These are phyloP conservation scores for Psilocybe sp. DNA, from an alignment of 768 basidiomycete species.

Conservation along the genomic window DNA sequence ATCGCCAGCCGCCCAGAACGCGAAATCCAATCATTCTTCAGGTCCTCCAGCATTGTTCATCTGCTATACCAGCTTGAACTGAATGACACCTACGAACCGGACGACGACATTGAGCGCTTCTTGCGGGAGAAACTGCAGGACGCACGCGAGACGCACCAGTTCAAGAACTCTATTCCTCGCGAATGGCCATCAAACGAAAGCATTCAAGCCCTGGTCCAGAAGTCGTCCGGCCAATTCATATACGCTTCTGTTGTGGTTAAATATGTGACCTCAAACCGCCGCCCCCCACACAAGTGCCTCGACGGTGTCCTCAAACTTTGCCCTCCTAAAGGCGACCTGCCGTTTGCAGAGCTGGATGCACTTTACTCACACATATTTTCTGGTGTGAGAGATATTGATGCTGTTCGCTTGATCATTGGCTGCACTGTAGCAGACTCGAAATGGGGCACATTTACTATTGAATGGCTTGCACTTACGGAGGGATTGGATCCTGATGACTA, in stretches of 20 bases:
- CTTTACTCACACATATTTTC: slow-evolving; percentile 9
- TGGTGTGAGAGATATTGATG: slow-evolving; percentile 1
- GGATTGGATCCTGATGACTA: too few relatives aligned
- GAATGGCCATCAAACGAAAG: slow-evolving; percentile 2
- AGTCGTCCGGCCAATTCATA: slow-evolving; percentile 12
- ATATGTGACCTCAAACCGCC: background rate
- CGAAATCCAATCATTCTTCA: background rate
- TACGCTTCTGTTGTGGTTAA: too few relatives aligned
- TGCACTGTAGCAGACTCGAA: too few relatives aligned
- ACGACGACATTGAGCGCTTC: slow-evolving; percentile 1
- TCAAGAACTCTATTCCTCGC: too few relatives aligned
- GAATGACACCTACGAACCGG: too few relatives aligned
- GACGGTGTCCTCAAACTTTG: slow-evolving; percentile 1
- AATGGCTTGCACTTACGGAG: too few relatives aligned
- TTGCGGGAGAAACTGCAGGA: background rate
- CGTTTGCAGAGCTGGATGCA: slow-evolving; percentile 7
- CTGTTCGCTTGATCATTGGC: too few relatives aligned
- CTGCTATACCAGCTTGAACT: background rate
- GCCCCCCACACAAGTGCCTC: background rate
- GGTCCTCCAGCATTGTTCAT: background rate
- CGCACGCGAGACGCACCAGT: background rate
- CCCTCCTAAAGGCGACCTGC: background rate
- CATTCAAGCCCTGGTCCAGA: slow-evolving; percentile 2
- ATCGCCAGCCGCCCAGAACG: background rate
- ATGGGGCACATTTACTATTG: too few relatives aligned